These are phyloP conservation scores for Dactylellina leptospora DNA, from an alignment of 2,329 filamentous ascomycete genomes.

Conservation along the genomic window DNA sequence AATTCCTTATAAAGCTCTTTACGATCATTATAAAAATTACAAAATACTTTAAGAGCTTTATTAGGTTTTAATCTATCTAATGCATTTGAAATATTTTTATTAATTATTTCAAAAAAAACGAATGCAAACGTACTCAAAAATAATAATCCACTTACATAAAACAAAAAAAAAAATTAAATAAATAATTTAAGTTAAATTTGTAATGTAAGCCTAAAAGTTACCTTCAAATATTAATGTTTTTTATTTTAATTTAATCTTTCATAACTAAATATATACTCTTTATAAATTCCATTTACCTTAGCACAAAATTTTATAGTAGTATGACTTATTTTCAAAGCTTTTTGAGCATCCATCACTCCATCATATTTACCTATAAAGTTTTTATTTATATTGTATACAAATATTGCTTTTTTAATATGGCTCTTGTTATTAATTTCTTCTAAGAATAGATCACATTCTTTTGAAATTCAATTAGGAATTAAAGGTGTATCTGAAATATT, in stretches of 20 bases:
- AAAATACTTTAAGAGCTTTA: too few species aligned
- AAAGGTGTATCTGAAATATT: not conserved
- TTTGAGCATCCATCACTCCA: not conserved
- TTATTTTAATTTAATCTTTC: not conserved
- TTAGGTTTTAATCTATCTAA: too few species aligned
- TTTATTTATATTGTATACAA: constrained; percentile 55
- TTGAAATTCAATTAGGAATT: constrained; percentile 52
- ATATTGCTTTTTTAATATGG: constrained; percentile 47
- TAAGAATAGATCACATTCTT: constrained; percentile 48
- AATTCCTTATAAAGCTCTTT: too few species aligned
- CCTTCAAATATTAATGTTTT: too few species aligned
- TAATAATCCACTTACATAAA: too few species aligned
- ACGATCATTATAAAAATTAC: too few species aligned
- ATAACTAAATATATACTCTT: not conserved
- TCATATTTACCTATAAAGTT: constrained; percentile 10
- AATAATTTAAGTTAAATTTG: too few species aligned
- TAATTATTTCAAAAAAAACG: too few species aligned
- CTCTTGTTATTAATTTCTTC: constrained; percentile 26
- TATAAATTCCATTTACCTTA: not conserved
- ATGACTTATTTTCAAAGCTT: not conserved
- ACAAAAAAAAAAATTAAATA: too few species aligned
- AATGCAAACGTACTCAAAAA: too few species aligned
- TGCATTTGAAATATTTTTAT: too few species aligned
- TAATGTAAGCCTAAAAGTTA: too few species aligned
- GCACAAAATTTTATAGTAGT: not conserved